Base-by-base conservation (phyloP, 129 eudicot species). In the Flaveria trinervia region DNA sequence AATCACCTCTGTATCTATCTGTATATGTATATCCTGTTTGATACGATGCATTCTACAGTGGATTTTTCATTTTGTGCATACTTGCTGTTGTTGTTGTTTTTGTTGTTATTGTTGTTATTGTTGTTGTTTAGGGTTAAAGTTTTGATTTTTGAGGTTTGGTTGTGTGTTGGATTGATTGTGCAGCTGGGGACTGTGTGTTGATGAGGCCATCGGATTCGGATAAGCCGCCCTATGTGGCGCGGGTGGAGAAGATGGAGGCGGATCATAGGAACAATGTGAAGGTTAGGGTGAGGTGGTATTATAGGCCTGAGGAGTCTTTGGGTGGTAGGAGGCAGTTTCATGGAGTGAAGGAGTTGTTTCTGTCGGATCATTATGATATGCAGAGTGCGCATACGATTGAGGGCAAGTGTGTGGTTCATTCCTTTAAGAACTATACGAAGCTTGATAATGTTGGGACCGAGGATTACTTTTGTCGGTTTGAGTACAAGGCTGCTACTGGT, bases 311-410 rank as follows among this genome's bases (percentile, higher is more conserved):
- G 83, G 98, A 94, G 74, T 91, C 98, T 0, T 59, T 94, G 9
- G 97, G 97, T 9, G 98, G 98, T 14, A 74, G 99, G 49, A 87
- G 97, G 77, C 99, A 94, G 76, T 94, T 94, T 65, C 97, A 94
- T 72, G 97, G 97, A 18, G 96, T 90, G 5, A 94, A 94, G 36
- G 99, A 94, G 85, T 84, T 94, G 67, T 94, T 94, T 79, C 64
- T 94, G 54, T 93, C 98, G 0, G 98, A 94, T 70, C 98, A 94
- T 69, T 85, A 17, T 61, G 98, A 94, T 83, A 87, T 91, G 82
- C 98, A 94, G 86, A 91, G 97, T 83, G 98, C 96, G 12, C 93
- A 94, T 81, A 94, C 96, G 12, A 91, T 94, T 49, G 97, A 94
- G 79, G 97, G 96, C 26, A 91, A 94, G 83, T 94, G 99, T 84